Percentiles rank a stretch among this genome's conserved stretches.
phyloP scores from a whole-genome alignment of 345 rosid genomes.

The Eutrema yunnanense region DNA sequence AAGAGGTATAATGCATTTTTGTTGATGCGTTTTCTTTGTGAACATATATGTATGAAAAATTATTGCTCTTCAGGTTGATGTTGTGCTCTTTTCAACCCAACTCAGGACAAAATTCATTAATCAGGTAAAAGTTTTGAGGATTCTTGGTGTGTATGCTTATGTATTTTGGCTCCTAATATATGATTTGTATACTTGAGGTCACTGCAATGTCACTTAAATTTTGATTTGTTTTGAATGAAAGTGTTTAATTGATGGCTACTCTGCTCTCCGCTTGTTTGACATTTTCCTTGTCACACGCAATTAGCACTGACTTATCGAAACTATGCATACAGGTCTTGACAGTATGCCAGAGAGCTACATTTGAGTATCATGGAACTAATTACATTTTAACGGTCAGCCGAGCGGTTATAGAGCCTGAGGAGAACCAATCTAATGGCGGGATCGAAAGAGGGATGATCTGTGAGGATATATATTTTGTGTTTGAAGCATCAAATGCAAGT shows the following conservation, averaged over 20 bases:
- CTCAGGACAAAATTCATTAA: conserved; percentile 53
- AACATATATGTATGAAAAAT: no score
- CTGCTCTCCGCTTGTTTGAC: no score
- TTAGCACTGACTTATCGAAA: no score
- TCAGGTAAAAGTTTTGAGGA: conserved; percentile 34
- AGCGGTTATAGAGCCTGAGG: conserved; percentile 49
- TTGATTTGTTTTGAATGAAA: no score
- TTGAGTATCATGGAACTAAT: conserved; percentile 75
- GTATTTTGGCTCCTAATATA: no score
- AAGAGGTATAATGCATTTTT: conserved; percentile 33
- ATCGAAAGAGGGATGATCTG: conserved; percentile 69
- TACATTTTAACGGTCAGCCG: conserved; percentile 64
- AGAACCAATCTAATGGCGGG: conserved; percentile 29
- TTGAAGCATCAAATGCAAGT: conserved; percentile 65
- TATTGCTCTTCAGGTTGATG: conserved; percentile 31
- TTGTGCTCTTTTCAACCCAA: conserved; percentile 49
- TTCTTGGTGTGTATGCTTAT: no score
- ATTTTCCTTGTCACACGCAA: no score
- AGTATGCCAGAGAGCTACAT: conserved; percentile 61
- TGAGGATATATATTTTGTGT: conserved; percentile 57
- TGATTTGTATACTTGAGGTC: no score
- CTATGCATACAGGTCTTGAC: conserved; percentile 61
- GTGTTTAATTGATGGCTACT: no score
- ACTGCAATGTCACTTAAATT: rapidly evolving
- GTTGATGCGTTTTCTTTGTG: no score